phyloP scores from a whole-genome alignment of 148 eudicot species.

The Camellia lanceoleosa region DNA sequence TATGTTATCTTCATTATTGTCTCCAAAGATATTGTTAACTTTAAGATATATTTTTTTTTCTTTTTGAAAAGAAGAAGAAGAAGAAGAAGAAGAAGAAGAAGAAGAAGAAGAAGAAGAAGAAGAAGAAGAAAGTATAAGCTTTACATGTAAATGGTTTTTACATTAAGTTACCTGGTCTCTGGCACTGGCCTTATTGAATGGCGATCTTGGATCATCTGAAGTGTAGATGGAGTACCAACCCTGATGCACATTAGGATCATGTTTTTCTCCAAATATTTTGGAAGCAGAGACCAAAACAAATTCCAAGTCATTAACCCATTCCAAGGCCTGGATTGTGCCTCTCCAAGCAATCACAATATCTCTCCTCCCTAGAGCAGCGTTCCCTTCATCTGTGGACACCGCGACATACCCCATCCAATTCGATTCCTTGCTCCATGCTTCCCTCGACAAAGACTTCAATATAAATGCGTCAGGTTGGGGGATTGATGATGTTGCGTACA shows the following conservation, averaged over 20 bases:
- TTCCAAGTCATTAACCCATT: conserved; percentile 70
- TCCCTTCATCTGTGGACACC: conserved; percentile 62
- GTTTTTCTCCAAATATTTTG: conserved; percentile 38
- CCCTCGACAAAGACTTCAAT: conserved; percentile 57
- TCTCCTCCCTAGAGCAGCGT: conserved; percentile 53
- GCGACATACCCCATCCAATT: conserved; percentile 81
- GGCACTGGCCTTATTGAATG: conserved; percentile 56
- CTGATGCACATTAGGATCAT: conserved; percentile 46
- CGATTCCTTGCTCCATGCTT: conserved; percentile 78
- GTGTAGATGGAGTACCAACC: conserved; percentile 79
- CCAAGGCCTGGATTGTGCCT: conserved; percentile 56
- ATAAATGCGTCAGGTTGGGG: conserved; percentile 57
- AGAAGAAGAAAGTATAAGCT: no score
- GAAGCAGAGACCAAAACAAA: conserved; percentile 46
- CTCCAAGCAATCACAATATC: conserved; percentile 80
- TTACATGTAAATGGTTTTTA: neutral
- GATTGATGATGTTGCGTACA: conserved; percentile 72
- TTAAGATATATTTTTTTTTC: no score
- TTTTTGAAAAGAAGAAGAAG: no score
- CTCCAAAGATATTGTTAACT: no score
- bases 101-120: no score
- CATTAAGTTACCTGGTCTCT: conserved; percentile 53
- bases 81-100: no score
- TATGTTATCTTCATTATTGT: conserved; percentile 4
- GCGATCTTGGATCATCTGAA: conserved; percentile 56